Percentiles rank a stretch among this genome's conserved stretches.
Conservation (phyloP, 805 yeast species). For the Barnettozyma populi region DNA sequence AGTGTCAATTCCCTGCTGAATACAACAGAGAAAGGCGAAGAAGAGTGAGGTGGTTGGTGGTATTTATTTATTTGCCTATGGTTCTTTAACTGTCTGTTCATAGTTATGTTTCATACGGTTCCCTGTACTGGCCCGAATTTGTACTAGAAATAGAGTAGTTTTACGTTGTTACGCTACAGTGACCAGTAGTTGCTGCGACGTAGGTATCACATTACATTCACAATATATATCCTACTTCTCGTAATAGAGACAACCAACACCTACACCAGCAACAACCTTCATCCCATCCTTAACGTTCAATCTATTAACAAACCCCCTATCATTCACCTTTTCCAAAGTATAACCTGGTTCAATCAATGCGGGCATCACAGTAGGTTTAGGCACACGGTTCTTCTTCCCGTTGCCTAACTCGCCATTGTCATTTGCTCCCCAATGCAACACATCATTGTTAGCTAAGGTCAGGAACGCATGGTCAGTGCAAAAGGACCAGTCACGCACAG, state of each 20-base stretch:
- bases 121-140: no score
- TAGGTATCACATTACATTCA: no score
- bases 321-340: constrained; percentile 27
- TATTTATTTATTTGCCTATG: background rate
- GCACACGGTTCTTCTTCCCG: constrained; percentile 60
- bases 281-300: constrained; percentile 49
- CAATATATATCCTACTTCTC: constrained; percentile 14
- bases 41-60: background rate
- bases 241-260: constrained; percentile 60
- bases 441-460: constrained; percentile 56
- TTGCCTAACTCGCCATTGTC: constrained; percentile 80
- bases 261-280: constrained; percentile 54
- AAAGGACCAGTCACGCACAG: constrained; percentile 38
- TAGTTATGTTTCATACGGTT: no score
- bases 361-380: constrained; percentile 51
- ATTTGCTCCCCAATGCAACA: constrained; percentile 80
- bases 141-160: no score
- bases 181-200: no score
- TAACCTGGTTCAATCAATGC: constrained; percentile 49
- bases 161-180: no score
- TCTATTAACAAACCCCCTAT: constrained; percentile 36
- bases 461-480: constrained; percentile 66
- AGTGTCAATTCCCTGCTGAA: constrained; percentile 19
- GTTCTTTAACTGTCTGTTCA: no score
- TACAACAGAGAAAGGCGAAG: constrained; percentile 1